These are phyloP conservation scores for Rhodotorula sp. DNA, from an alignment of 1,284 basidiomycete species.

Conservation along the genomic window DNA sequence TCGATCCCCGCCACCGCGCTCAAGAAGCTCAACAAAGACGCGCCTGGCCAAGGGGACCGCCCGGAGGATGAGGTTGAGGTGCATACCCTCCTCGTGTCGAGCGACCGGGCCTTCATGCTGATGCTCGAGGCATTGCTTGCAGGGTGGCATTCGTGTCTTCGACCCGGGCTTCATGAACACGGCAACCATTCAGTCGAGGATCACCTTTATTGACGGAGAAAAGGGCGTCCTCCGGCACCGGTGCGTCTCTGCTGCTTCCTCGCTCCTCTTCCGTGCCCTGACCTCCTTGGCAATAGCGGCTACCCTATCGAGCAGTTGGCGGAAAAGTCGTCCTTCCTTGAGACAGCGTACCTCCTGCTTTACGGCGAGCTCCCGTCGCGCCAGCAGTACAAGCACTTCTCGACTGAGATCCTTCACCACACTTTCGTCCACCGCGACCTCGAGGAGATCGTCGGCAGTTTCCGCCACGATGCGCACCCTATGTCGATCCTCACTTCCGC, in stretches of 20 bases:
- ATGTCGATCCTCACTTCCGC: slow-evolving; percentile 70
- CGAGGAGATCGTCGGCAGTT: slow-evolving; percentile 60
- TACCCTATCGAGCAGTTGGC: slow-evolving; percentile 90
- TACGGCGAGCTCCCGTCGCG: slow-evolving; percentile 78
- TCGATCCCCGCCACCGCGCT: slow-evolving; percentile 75
- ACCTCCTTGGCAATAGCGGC: slow-evolving; percentile 54
- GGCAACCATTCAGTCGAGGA: slow-evolving; percentile 74
- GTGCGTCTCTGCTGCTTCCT: background rate
- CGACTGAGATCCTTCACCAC: slow-evolving; percentile 75
- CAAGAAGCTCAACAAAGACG: slow-evolving; percentile 60
- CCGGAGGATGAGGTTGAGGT: slow-evolving; percentile 68
- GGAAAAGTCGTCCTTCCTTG: slow-evolving; percentile 71
- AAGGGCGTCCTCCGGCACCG: slow-evolving; percentile 53
- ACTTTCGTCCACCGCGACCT: slow-evolving; percentile 74
- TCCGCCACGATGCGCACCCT: slow-evolving; percentile 41
- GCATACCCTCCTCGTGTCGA: background rate
- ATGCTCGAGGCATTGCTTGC: background rate
- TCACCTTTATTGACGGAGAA: slow-evolving; percentile 88
- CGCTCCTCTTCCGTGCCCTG: too few relatives aligned
- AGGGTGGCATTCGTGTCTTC: slow-evolving; percentile 69
- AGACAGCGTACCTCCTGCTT: slow-evolving; percentile 74
- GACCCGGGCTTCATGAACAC: slow-evolving; percentile 76
- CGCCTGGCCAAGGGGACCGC: slow-evolving; percentile 60
- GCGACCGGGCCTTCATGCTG: background rate
- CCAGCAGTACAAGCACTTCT: slow-evolving; percentile 37